Conservation (phyloP, 768 basidiomycete genomes). For the Kwoniella newhampshirensis region DNA sequence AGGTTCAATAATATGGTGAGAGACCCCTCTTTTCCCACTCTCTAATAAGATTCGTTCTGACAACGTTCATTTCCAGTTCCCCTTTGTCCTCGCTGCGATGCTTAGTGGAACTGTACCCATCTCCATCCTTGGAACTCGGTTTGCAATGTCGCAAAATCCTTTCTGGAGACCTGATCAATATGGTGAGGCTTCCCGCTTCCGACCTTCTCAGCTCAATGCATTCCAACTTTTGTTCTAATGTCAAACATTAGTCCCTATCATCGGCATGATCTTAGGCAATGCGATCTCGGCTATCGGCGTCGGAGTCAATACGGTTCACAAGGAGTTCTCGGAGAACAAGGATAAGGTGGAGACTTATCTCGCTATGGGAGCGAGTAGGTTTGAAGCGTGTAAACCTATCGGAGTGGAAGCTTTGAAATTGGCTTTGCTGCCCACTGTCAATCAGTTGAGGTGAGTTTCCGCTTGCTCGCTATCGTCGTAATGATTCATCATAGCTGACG, state of each 20-base stretch:
- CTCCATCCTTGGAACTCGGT: conserved; percentile 71
- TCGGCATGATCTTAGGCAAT: conserved; percentile 82
- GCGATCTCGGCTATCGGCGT: conserved; percentile 76
- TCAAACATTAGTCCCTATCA: conserved; percentile 78
- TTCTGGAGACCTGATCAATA: conserved; percentile 85
- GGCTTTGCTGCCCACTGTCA: conserved; percentile 76
- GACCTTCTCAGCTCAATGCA: too few species aligned
- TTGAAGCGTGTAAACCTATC: conserved; percentile 79
- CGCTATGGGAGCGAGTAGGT: conserved; percentile 77
- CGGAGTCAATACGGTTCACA: conserved; percentile 65
- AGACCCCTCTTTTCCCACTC: background rate
- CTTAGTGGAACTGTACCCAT: conserved; percentile 74
- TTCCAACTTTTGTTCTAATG: too few species aligned
- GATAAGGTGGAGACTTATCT: conserved; percentile 85
- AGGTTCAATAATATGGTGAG: conserved; percentile 72
- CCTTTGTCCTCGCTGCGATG: conserved; percentile 67
- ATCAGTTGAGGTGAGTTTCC: conserved; percentile 66
- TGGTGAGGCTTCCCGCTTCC: conserved; percentile 59
- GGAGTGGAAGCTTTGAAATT: conserved; percentile 74
- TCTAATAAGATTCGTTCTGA: background rate
- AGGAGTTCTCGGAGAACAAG: conserved; percentile 73
- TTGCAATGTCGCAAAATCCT: conserved; percentile 71
- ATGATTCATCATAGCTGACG: background rate
- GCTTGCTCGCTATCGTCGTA: background rate
- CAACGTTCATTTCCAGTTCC: conserved; percentile 58